These are phyloP conservation scores for Bocquillonia castaneifolia DNA, from an alignment of 441 rosid genomes.

Conservation along the genomic window DNA sequence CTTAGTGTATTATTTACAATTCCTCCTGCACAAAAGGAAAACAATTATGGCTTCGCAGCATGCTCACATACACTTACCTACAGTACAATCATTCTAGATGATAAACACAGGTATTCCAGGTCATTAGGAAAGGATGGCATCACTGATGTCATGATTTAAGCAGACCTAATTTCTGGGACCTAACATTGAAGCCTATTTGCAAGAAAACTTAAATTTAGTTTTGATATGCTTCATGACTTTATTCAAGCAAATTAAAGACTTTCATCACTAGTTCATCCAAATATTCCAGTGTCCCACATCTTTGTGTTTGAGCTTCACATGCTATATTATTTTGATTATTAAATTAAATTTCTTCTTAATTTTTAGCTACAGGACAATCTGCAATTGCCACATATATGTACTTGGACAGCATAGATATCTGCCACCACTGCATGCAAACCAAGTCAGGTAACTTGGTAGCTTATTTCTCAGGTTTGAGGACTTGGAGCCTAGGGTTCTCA, in stretches of 20 bases:
- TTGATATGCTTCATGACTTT: not conserved
- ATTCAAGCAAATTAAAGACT: not conserved
- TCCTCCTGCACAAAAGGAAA: conserved; percentile 51
- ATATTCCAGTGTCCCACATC: not conserved
- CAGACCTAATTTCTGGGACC: no score
- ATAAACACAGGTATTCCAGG: not conserved
- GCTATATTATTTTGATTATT: not conserved
- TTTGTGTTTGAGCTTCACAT: not conserved
- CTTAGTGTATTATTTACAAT: conserved; percentile 78
- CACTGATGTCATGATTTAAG: not conserved
- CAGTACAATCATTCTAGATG: conserved; percentile 1
- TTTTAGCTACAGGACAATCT: no score
- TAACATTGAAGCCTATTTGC: no score
- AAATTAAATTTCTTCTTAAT: not conserved
- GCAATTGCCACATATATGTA: no score
- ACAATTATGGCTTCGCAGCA: not conserved
- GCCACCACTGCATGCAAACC: no score
- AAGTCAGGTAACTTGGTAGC: no score
- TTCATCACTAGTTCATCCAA: not conserved
- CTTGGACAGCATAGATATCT: no score
- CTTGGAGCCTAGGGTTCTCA: no score
- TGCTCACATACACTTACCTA: no score
- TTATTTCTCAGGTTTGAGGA: no score
- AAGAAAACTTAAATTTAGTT: no score
- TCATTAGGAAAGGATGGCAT: not conserved